These are phyloP conservation scores for Saksenaea vasiformis DNA, from an alignment of 371 early-diverging fungal species.

Conservation along the genomic window DNA sequence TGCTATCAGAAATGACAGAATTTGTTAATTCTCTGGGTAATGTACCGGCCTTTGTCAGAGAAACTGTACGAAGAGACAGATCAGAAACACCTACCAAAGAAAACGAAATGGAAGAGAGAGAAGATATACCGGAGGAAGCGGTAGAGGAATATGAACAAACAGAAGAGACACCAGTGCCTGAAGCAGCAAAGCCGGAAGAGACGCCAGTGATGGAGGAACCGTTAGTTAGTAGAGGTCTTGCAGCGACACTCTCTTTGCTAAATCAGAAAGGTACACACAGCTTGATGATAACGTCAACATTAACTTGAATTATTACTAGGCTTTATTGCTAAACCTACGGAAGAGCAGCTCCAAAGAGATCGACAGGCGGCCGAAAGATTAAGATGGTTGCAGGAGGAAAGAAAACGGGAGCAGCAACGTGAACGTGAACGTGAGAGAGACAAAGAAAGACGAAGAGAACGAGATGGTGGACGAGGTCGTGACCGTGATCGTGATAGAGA, in stretches of 20 bases:
- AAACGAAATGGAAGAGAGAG: constrained; percentile 8
- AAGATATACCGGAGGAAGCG: constrained; percentile 19
- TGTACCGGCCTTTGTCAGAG: constrained; percentile 36
- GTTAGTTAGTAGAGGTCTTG: constrained; percentile 79
- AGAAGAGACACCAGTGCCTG: constrained; percentile 10
- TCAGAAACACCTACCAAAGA: constrained; percentile 4
- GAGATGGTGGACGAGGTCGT: constrained; percentile 27
- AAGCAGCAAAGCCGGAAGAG: constrained; percentile 12
- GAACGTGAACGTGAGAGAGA: constrained; percentile 45
- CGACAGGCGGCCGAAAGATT: constrained; percentile 63
- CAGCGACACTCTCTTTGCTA: constrained; percentile 79
- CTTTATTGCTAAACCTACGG: constrained; percentile 59
- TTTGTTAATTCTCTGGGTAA: constrained; percentile 68
- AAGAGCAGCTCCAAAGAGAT: constrained; percentile 69
- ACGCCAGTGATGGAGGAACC: constrained; percentile 75
- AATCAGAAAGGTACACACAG: constrained; percentile 65
- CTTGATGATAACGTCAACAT: not conserved
- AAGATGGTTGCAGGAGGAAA: constrained; percentile 72
- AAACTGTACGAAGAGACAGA: constrained; percentile 12
- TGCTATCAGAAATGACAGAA: constrained; percentile 66
- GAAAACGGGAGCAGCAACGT: constrained; percentile 54
- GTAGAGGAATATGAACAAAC: constrained; percentile 10
- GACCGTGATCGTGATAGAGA: constrained; percentile 33
- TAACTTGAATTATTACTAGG: constrained; percentile 25
- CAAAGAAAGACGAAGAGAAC: constrained; percentile 27